Conservation (phyloP, 768 basidiomycete genomes). For the Lentinula guzmanii region DNA sequence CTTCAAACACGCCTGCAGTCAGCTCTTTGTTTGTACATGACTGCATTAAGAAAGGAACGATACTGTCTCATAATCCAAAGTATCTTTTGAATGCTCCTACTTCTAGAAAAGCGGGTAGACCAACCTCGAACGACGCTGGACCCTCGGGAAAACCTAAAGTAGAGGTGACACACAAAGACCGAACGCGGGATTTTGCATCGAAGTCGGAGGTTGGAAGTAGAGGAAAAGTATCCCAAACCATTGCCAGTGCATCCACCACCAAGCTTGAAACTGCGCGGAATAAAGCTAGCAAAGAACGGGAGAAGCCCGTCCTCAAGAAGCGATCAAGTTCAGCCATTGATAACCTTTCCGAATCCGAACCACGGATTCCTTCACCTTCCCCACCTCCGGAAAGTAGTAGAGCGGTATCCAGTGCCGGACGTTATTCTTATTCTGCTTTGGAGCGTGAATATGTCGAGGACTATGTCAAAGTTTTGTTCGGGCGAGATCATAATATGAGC, state of each 20-base stretch:
- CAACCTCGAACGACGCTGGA: background rate
- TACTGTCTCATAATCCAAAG: constrained; percentile 34
- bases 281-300: background rate
- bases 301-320: background rate
- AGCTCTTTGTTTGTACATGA: constrained; percentile 47
- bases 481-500: constrained; percentile 41
- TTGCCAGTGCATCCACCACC: constrained; percentile 2
- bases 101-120: constrained; percentile 11
- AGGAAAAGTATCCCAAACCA: constrained; percentile 9
- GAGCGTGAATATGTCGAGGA: constrained; percentile 43
- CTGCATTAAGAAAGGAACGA: constrained; percentile 33
- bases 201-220: constrained; percentile 9
- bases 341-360: background rate
- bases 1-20: constrained; percentile 41
- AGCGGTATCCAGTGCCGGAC: constrained; percentile 17
- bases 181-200: constrained; percentile 4
- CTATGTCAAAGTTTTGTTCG: constrained; percentile 41
- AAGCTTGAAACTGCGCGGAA: constrained; percentile 3
- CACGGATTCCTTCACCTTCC: constrained; percentile 30
- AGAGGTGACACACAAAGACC: background rate
- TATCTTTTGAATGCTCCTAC: constrained; percentile 34
- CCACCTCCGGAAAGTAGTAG: constrained; percentile 36
- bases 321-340: background rate
- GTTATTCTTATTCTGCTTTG: constrained; percentile 39
- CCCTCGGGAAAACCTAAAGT: background rate